phyloP scores from a whole-genome alignment of 2,329 filamentous ascomycete genomes.

The Amphichorda felina region DNA sequence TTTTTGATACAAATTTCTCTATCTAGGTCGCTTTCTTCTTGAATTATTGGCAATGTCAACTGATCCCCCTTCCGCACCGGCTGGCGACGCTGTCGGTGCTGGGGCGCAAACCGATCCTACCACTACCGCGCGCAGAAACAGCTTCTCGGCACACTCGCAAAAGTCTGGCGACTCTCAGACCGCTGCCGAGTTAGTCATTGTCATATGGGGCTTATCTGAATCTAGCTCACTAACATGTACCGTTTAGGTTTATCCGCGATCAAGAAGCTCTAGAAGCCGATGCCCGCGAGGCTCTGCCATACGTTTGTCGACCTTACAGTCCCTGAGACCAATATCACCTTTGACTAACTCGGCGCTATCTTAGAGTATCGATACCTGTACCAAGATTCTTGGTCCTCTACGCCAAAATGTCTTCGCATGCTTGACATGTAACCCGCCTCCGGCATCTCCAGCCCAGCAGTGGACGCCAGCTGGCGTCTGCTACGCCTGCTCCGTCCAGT shows the following conservation, averaged over 20 bases:
- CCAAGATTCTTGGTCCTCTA: slow-evolving; percentile 75
- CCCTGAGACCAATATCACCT: neutral
- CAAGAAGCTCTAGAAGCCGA: slow-evolving; percentile 90
- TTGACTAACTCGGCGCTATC: too few species aligned
- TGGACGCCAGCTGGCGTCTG: slow-evolving; percentile 65
- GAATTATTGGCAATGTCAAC: slow-evolving; percentile 17
- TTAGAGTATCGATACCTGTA: slow-evolving; percentile 95
- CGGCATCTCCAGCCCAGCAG: slow-evolving; percentile 41
- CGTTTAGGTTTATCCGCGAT: slow-evolving; percentile 64
- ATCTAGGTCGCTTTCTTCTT: neutral
- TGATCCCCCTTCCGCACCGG: slow-evolving; percentile 19
- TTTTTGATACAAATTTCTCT: neutral
- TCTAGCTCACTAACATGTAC: slow-evolving; percentile 2
- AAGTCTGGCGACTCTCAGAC: slow-evolving; percentile 57
- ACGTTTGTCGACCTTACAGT: slow-evolving; percentile 41
- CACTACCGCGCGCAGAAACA: slow-evolving; percentile 34
- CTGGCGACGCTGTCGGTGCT: slow-evolving; percentile 11
- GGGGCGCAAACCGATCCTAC: slow-evolving; percentile 9
- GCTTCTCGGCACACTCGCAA: slow-evolving; percentile 44
- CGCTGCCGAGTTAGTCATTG: slow-evolving; percentile 54
- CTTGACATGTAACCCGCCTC: slow-evolving; percentile 81
- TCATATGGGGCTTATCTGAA: too few species aligned
- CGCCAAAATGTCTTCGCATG: slow-evolving; percentile 88
- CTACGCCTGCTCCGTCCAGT: slow-evolving; percentile 94
- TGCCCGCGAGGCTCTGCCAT: slow-evolving; percentile 87